Base-by-base conservation (phyloP, 768 basidiomycete genomes). In the Austroboletus festivus region DNA sequence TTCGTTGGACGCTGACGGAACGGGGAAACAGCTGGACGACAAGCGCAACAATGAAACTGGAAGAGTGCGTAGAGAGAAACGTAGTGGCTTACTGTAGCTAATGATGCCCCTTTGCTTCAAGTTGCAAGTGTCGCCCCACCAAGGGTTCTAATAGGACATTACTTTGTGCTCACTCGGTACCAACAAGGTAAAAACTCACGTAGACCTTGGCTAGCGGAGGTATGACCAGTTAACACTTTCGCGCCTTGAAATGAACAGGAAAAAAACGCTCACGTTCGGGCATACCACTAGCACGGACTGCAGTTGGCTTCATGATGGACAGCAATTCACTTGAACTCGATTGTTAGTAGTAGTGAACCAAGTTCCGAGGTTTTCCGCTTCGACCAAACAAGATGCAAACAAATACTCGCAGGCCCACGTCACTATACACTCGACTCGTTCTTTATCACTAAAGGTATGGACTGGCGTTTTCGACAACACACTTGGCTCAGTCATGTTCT, bases 91-190 rank as follows among this genome's bases (percentile, higher is more conserved):
- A 95, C 93, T 78, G 77, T 95, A 96, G 61, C 76, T 71, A 43
- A 80, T 73, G 50, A 94, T 76, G 44, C 93, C 92, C 71, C 79
- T 90, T 62, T 85, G 83, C 65, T 81, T 83, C 58, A 75, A 75
- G 38, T 77, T 72, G 51, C 79, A 78, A 56, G 76, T 73, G 70
- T 87, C 83, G 72, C 92, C 93, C 92, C 93, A 96, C 93, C 93
- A 96, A 44, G 84, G 74, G 69, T 77, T 86, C 90, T 94, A 64
- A 26, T 48, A 40, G 45, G 30, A 38, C 19, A 37, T 59, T 44
- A 51, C n/a, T 50, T 38, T 13, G 8, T 6, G 22, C 20, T 13
- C 30, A 42, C 20, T 40, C 19, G 15, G n/a, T 30, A 21, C 42
- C 34, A 33, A 22, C n/a, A 35, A 30, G 26, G 42, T 31, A 35